These are phyloP conservation scores for Lyophyllum decastes DNA, from an alignment of 768 basidiomycete genomes.

Conservation along the genomic window DNA sequence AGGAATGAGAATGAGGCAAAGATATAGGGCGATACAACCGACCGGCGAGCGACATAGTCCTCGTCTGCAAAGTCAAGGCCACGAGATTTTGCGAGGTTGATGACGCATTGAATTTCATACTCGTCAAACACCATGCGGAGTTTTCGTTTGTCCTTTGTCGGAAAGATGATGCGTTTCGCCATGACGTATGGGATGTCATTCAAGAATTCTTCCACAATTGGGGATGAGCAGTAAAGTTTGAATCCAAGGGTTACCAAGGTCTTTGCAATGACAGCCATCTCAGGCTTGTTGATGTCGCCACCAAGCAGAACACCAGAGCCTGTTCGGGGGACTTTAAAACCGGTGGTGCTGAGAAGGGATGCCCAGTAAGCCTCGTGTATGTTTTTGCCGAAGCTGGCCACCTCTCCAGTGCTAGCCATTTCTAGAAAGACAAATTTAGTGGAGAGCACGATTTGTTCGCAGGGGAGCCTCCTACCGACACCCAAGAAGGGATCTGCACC, in stretches of 20 bases:
- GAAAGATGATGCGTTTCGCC: constrained; percentile 93
- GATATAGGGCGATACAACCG: constrained; percentile 23
- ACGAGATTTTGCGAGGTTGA: constrained; percentile 86
- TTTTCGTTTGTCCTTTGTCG: constrained; percentile 93
- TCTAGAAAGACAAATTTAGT: constrained; percentile 45
- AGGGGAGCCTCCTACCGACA: constrained; percentile 62
- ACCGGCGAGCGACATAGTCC: constrained; percentile 95
- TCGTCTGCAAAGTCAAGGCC: constrained; percentile 81
- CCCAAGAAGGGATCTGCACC: constrained; percentile 98
- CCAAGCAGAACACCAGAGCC: constrained; percentile 91
- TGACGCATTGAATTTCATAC: constrained; percentile 91
- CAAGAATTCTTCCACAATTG: constrained; percentile 77
- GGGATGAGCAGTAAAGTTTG: constrained; percentile 90
- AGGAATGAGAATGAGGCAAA: background rate
- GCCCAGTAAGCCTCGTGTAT: constrained; percentile 97
- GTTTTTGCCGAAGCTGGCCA: constrained; percentile 92
- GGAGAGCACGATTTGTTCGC: constrained; percentile 1
- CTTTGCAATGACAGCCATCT: constrained; percentile 84
- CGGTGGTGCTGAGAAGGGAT: constrained; percentile 91
- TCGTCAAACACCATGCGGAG: constrained; percentile 92
- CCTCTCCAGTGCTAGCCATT: constrained; percentile 98
- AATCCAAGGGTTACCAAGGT: constrained; percentile 85
- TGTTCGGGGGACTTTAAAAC: constrained; percentile 87
- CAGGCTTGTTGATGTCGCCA: constrained; percentile 85
- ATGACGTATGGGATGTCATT: constrained; percentile 75